A percentile compares a stretch with the other conserved stretches of the same genome.
phyloP scores from a whole-genome alignment of 2,329 filamentous ascomycete genomes.

The Blumeria hordei region DNA sequence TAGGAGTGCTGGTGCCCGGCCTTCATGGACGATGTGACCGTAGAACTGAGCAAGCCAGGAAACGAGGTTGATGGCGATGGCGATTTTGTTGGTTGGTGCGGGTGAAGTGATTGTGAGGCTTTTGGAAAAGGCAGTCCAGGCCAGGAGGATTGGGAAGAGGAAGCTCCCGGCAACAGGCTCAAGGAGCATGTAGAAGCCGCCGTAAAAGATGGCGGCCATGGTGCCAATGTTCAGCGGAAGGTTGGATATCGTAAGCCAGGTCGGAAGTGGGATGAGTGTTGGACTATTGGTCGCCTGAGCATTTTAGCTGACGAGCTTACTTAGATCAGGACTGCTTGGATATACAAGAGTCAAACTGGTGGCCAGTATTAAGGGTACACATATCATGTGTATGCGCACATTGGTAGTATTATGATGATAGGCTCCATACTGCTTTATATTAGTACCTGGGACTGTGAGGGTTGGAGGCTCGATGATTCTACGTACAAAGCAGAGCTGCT shows the following conservation, averaged over 20 bases:
- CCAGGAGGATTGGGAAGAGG: conserved; percentile 53
- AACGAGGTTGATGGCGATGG: conserved; percentile 42
- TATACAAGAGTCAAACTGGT: conserved; percentile 46
- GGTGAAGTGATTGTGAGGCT: conserved; percentile 32
- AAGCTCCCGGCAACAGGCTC: conserved; percentile 77
- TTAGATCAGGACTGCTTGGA: neutral
- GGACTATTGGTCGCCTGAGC: conserved; percentile 34
- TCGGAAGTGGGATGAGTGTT: conserved; percentile 37
- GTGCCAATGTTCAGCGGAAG: conserved; percentile 42
- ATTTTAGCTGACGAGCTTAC: conserved; percentile 1
- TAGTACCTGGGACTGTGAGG: conserved; percentile 2
- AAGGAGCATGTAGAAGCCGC: conserved; percentile 65
- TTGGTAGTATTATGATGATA: conserved; percentile 65
- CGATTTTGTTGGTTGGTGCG: conserved; percentile 26
- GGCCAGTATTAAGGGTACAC: conserved; percentile 52
- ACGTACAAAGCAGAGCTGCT: conserved; percentile 57
- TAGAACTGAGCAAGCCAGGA: conserved; percentile 81
- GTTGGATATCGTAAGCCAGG: conserved; percentile 42
- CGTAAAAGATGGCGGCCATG: conserved; percentile 41
- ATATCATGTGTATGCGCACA: conserved; percentile 54
- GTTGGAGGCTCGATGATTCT: neutral
- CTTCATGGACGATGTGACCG: conserved; percentile 74
- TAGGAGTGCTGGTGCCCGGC: conserved; percentile 64
- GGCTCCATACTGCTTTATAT: conserved; percentile 42
- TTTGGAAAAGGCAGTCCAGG: conserved; percentile 50